Evolutionary conservation across 208 protist species (phyloP).

Genomic region (Tritrichomonas foetus): DNA sequence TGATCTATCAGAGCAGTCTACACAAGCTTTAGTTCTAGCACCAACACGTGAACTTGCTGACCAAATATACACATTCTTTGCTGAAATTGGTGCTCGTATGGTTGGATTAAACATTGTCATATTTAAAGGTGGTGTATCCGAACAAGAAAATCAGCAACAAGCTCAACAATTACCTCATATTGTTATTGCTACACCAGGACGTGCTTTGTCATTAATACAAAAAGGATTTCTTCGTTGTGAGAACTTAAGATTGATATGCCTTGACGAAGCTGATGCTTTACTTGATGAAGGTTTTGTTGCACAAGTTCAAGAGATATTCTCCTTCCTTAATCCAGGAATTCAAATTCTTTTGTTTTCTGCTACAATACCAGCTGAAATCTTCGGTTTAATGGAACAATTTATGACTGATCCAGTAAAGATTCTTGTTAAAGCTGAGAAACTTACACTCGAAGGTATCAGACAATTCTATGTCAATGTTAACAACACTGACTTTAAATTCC

Average conservation of each 20-base stretch:
- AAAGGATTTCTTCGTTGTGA: constrained; percentile 73
- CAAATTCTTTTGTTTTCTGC: constrained; percentile 75
- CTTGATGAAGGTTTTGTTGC: constrained; percentile 91
- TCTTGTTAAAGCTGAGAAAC: constrained; percentile 94
- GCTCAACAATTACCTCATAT: constrained; percentile 89
- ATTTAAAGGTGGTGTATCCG: constrained; percentile 80
- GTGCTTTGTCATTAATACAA: constrained; percentile 89
- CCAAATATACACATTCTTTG: constrained; percentile 82
- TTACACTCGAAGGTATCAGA: constrained; percentile 97
- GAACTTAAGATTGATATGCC: constrained; percentile 78
- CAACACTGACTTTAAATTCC: constrained; percentile 92
- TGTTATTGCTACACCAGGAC: constrained; percentile 96
- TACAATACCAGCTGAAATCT: constrained; percentile 66
- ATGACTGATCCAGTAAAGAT: constrained; percentile 84
- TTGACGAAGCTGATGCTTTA: constrained; percentile 99
- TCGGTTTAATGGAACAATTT: constrained; percentile 90
- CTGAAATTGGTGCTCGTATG: background rate
- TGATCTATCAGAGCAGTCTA: constrained; percentile 66
- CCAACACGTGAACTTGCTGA: constrained; percentile 92
- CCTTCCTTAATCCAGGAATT: constrained; percentile 71
- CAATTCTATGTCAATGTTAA: constrained; percentile 94
- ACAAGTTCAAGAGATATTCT: constrained; percentile 95
- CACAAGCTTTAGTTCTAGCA: constrained; percentile 88
- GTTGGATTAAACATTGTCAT: constrained; percentile 50
- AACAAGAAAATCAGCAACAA: constrained; percentile 92